A percentile compares a stretch with the other conserved stretches of the same genome.
These are phyloP conservation scores for Ciborinia camelliae DNA, from an alignment of 2,329 filamentous ascomycete genomes.

Conservation along the genomic window DNA sequence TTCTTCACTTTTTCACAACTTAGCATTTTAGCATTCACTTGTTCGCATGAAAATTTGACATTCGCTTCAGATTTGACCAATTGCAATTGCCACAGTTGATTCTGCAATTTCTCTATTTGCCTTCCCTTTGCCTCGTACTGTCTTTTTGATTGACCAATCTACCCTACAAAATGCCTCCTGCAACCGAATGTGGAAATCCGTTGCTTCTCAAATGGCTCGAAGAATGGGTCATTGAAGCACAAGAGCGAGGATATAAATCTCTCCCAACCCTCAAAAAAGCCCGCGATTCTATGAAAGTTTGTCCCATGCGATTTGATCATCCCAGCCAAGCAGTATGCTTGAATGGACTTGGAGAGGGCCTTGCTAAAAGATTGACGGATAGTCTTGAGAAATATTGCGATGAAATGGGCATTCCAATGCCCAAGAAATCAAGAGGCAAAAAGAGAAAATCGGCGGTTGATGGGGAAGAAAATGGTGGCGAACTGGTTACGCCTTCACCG, in stretches of 20 bases:
- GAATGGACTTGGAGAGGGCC: slow-evolving; percentile 69
- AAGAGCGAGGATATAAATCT: slow-evolving; percentile 67
- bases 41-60: neutral
- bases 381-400: slow-evolving; percentile 58
- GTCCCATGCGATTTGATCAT: slow-evolving; percentile 61
- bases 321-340: slow-evolving; percentile 70
- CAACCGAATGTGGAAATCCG: slow-evolving; percentile 51
- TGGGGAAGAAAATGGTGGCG: slow-evolving; percentile 9
- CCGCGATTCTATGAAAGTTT: slow-evolving; percentile 72
- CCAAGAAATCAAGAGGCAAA: slow-evolving; percentile 51
- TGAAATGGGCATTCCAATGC: slow-evolving; percentile 66
- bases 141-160: neutral
- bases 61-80: neutral
- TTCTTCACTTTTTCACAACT: neutral
- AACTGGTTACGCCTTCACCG: slow-evolving; percentile 21
- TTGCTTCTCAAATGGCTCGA: slow-evolving; percentile 70
- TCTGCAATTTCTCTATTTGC: neutral
- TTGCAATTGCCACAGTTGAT: neutral
- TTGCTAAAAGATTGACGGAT: slow-evolving; percentile 67
- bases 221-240: slow-evolving; percentile 70
- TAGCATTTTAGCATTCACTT: neutral
- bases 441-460: slow-evolving; percentile 18
- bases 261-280: slow-evolving; percentile 47
- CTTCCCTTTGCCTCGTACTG: neutral
- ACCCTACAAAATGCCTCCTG: slow-evolving; percentile 4